These are phyloP conservation scores for Lipomyces kockii DNA, from an alignment of 805 yeast genomes.

Conservation along the genomic window DNA sequence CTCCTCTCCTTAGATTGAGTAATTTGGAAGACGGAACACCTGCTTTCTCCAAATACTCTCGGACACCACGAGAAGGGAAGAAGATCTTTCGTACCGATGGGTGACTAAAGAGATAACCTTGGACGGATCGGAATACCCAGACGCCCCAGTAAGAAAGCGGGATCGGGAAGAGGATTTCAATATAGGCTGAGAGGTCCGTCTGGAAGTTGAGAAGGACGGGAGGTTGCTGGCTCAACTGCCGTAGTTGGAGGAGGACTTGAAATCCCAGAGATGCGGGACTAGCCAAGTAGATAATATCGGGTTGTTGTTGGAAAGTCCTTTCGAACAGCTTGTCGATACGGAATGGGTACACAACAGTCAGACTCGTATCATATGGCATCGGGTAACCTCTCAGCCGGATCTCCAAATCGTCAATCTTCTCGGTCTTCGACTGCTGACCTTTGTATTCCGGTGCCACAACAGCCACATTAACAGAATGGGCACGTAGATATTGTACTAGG, in stretches of 20 bases:
- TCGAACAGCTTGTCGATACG: conserved; percentile 4
- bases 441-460: conserved; percentile 5
- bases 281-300: conserved; percentile 5
- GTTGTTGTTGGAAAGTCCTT: conserved; percentile 1
- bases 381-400: conserved; percentile 2
- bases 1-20: conserved; percentile 7
- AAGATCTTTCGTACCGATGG: conserved; percentile 3
- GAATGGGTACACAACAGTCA: conserved; percentile 7
- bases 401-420: neutral
- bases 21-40: conserved; percentile 3
- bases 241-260: conserved; percentile 4
- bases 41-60: conserved; percentile 3
- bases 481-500: conserved; percentile 4
- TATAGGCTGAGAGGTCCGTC: conserved; percentile 1
- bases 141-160: conserved; percentile 7
- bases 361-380: conserved; percentile 8
- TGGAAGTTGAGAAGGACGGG: conserved; percentile 8
- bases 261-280: conserved; percentile 5
- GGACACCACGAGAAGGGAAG: conserved; percentile 7
- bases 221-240: conserved; percentile 4
- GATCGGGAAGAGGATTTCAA: conserved; percentile 6
- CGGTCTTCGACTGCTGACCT: neutral
- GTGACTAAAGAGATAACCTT: conserved; percentile 8
- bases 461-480: conserved; percentile 5
- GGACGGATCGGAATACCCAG: conserved; percentile 6